These are phyloP conservation scores for Sporothrix curviconia DNA, from an alignment of 2,329 filamentous ascomycete species.

Conservation along the genomic window DNA sequence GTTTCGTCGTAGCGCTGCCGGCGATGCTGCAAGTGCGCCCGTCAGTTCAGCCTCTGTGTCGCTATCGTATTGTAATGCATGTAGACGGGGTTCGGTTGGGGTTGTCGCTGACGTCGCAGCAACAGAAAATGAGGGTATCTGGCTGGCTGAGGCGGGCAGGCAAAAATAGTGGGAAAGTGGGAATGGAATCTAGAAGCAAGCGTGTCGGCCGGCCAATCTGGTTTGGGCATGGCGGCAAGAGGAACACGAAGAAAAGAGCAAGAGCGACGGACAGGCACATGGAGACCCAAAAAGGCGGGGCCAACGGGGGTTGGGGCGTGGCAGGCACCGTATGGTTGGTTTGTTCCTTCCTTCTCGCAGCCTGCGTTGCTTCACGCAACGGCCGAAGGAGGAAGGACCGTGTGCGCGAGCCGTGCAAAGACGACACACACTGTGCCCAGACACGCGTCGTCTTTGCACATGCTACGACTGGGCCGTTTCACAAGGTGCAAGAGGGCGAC, in stretches of 20 bases:
- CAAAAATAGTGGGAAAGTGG: neutral
- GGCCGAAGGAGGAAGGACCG: neutral
- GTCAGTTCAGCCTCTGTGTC: too few species aligned
- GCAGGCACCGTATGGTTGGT: neutral
- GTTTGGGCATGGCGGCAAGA: constrained; percentile 1
- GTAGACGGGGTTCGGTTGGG: too few species aligned
- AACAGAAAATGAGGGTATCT: too few species aligned
- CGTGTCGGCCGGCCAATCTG: constrained; percentile 7
- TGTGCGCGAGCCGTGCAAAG: neutral
- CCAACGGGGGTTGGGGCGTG: neutral
- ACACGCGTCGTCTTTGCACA: neutral
- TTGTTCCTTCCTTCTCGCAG: neutral
- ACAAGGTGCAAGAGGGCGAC: too few species aligned
- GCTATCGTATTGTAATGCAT: too few species aligned
- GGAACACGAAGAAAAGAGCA: neutral
- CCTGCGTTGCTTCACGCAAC: constrained; percentile 9
- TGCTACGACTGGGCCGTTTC: neutral
- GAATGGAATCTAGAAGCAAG: neutral
- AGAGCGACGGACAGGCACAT: neutral
- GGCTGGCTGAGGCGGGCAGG: neutral
- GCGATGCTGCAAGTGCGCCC: neutral
- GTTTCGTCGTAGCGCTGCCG: neutral
- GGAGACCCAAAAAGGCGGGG: neutral
- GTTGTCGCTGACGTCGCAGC: too few species aligned
- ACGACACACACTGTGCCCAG: too few species aligned